A percentile compares a stretch with the other conserved stretches of the same genome.
These are phyloP conservation scores for Solanum pimpinellifolium DNA, from an alignment of 257 asterid genomes.

Conservation along the genomic window DNA sequence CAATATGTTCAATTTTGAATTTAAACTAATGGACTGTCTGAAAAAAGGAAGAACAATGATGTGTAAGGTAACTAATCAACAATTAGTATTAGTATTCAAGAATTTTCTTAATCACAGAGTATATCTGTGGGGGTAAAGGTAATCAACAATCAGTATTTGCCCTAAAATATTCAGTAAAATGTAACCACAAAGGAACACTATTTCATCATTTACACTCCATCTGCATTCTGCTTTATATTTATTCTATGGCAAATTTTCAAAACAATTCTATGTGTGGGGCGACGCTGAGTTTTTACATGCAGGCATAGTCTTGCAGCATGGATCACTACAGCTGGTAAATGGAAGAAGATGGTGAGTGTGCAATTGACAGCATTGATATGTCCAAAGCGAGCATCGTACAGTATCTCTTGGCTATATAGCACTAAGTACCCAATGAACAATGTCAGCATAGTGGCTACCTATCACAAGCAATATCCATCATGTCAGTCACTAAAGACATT, in stretches of 20 bases:
- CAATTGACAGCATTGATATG: background rate
- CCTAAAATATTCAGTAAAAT: background rate
- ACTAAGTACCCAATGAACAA: background rate
- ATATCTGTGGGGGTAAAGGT: background rate
- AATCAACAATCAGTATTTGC: no score
- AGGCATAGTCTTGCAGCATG: background rate
- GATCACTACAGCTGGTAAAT: background rate
- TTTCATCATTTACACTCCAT: no score
- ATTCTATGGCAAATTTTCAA: background rate
- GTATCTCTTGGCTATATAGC: background rate
- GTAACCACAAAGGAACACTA: background rate
- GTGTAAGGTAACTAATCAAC: no score
- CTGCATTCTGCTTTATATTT: background rate
- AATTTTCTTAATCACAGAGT: background rate
- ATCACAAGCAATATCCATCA: background rate
- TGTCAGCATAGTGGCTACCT: background rate
- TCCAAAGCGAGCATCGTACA: background rate
- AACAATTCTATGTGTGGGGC: background rate
- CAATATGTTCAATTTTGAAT: no score
- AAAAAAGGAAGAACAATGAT: no score
- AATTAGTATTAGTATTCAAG: no score
- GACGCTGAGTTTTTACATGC: background rate
- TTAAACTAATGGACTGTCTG: no score
- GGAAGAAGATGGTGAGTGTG: background rate
- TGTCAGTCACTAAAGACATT: background rate